Evolutionary conservation across 2,329 filamentous ascomycete genomes (phyloP), one percentile per base, ranked within the genome.

Genomic region (Fusarium lyarnte): DNA sequence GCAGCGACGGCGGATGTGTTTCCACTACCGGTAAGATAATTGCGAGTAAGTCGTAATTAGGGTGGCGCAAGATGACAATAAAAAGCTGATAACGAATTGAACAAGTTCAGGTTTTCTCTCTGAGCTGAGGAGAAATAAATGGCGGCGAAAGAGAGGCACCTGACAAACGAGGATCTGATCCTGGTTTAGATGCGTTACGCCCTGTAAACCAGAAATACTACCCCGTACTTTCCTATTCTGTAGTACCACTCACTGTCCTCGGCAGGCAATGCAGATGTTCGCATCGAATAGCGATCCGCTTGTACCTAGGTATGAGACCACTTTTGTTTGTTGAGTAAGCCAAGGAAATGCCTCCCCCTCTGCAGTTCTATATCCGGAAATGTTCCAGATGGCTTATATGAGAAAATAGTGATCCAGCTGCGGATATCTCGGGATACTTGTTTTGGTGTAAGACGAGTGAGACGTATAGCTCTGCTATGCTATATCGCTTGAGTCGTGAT

Each of bases 241-340:
- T 60, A 54, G 57, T 38, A 35, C 31, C 42, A 49, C 54, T 58
- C 42, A 27, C 33, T 45, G 29, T 49, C 47, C 52, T 51, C 39
- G 60, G 31, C 25, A 35, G 54, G 45, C 52, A 62, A 62, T n/a
- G 49, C 10, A 53, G 70, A 59, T 69, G 68, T 66, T 75, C 65
- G 74, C 74, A 76, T 75, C 63, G 65, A 76, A 55, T 57, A 55
- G 51, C 52, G 66, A 70, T 72, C 62, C 64, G 74, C 72, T 66
- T 57, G 70, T 66, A 29, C 27, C 27, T 29, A 29, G 27, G 27
- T 29, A 59, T 61, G 58, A 57, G 54, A 33, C 51, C 62, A 65
- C 66, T 71, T 51, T 62, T 57, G 59, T 43, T 53, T 53, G 51
- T 64, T 66, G 53, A 51, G 53, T 47, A 61, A 62, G 59, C 69